phyloP scores from a whole-genome alignment of 306 rosid genomes.

The Lathyrus oleraceus region DNA sequence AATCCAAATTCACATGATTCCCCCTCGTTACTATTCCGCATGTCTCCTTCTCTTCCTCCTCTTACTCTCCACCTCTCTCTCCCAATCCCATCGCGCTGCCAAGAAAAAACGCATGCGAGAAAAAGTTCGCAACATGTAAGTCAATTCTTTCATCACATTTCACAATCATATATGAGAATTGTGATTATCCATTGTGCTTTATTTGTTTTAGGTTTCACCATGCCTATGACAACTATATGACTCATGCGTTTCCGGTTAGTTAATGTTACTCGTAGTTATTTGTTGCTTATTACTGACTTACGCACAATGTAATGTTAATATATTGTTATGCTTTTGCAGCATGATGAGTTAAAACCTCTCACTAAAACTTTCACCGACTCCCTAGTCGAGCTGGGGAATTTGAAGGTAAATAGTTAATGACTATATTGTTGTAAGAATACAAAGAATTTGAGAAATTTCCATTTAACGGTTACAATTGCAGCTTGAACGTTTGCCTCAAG shows the following conservation, averaged over 20 bases:
- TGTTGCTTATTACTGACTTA: constrained; percentile 11
- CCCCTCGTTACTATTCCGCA: constrained; percentile 39
- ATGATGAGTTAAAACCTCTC: constrained; percentile 93
- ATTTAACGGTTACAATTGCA: constrained; percentile 46
- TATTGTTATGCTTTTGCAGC: constrained; percentile 56
- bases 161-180: neutral
- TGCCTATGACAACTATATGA: constrained; percentile 93
- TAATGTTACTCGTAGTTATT: constrained; percentile 17
- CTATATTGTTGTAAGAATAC: constrained; percentile 14
- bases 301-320: constrained; percentile 13
- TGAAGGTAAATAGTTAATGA: constrained; percentile 52
- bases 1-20: constrained; percentile 30
- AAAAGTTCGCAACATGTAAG: constrained; percentile 83
- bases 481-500: constrained; percentile 85
- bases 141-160: neutral
- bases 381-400: constrained; percentile 89
- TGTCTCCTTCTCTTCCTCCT: constrained; percentile 54
- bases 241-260: constrained; percentile 90
- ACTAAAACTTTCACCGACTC: constrained; percentile 83
- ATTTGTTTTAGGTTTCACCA: constrained; percentile 70
- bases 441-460: neutral
- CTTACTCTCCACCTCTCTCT: constrained; percentile 40
- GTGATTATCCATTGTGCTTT: too few species aligned
- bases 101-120: constrained; percentile 83
- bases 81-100: constrained; percentile 49